phyloP scores from a whole-genome alignment of 371 early-diverging fungal genomes.

The Lichtheimia corymbifera region DNA sequence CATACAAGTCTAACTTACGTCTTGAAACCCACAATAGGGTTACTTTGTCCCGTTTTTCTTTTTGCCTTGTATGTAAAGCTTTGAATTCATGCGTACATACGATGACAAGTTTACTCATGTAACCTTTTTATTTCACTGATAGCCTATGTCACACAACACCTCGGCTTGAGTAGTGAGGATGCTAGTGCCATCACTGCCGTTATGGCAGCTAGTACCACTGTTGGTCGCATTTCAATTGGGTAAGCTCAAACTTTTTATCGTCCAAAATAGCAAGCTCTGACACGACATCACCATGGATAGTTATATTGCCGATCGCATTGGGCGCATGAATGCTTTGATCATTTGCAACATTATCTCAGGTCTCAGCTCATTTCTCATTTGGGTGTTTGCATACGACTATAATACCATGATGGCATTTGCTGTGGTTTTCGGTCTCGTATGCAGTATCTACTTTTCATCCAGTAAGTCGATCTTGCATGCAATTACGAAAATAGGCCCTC shows the following conservation, averaged over 20 bases:
- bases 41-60: conserved; percentile 26
- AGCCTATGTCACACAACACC: conserved; percentile 22
- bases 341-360: conserved; percentile 1
- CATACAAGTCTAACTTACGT: neutral
- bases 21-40: neutral
- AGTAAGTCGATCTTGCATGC: conserved; percentile 11
- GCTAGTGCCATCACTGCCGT: conserved; percentile 15
- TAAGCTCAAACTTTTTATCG: neutral
- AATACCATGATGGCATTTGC: conserved; percentile 35
- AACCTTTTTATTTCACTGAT: neutral
- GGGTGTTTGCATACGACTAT: conserved; percentile 29
- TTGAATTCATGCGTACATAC: too few species aligned
- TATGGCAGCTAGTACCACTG: conserved; percentile 15
- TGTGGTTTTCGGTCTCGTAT: conserved; percentile 36
- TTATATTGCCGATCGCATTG: conserved; percentile 12
- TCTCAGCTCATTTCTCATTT: conserved; percentile 4
- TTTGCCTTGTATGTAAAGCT: conserved; percentile 20
- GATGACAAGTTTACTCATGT: neutral
- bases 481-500: neutral
- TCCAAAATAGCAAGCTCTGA: too few species aligned
- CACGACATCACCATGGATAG: neutral
- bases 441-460: conserved; percentile 38
- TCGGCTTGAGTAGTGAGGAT: conserved; percentile 13
- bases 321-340: conserved; percentile 15
- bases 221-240: conserved; percentile 20